Evolutionary conservation across 1,284 basidiomycete species (phyloP), one percentile per base, ranked within the genome.

Genomic region (Apiotrichum gracile): DNA sequence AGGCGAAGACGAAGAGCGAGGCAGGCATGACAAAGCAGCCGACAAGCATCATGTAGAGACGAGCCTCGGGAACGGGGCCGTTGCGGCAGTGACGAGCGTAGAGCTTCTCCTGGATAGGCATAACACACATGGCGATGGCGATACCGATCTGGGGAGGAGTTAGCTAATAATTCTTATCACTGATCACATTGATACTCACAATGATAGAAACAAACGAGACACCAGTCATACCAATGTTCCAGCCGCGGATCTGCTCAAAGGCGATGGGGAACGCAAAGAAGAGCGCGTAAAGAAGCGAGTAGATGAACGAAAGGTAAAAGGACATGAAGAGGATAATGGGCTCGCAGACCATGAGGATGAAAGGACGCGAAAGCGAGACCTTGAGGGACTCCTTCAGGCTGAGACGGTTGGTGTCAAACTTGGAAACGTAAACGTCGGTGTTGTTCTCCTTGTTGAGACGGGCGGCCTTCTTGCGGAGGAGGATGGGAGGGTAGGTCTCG

Each of bases 301-400:
- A 80, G 43, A 79, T 68, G 60, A 79, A 77, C 7, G 70, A 70
- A 9, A 78, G 64, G 67, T 77, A 79, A 49, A 80, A 58, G 1
- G 73, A 73, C 60, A 78, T 73, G 59, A 72, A 71, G 33, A 77
- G 55, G n/a, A 77, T 68, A 56, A 78, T 75, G 1, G 70, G 65
- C 61, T 78, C 77, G 26, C 61, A 61, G 60, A 75, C 68, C 57
- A 78, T 72, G 31, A 78, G 61, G 33, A 67, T 55, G 61, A 78
- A 72, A 0, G 77, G 77, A 26, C 76, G 61, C 24, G 68, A 55
- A 35, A 78, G 49, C 17, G 72, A 67, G 33, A 66, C 63, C 57
- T 72, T 71, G 51, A 78, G 55, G 31, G 64, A 66, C 34, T 65
- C 45, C 8, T 58, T 55, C 21, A 76, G 46, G 22, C 68, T 64